Base-by-base conservation (phyloP, 805 yeast species). In the Yamadazyma paraphyllophila region DNA sequence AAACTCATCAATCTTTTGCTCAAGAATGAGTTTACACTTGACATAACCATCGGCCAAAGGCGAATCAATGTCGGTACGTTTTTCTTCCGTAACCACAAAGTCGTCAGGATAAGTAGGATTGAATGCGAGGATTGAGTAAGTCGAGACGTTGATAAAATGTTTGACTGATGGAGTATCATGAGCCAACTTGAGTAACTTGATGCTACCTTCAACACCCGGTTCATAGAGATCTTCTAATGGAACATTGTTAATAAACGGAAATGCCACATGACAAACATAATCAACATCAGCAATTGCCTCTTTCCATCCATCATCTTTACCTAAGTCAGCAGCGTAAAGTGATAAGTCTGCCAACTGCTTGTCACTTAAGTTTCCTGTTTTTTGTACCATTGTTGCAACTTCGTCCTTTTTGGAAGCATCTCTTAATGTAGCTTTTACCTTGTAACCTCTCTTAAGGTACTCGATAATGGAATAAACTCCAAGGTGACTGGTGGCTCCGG, bases 391-490 rank as follows among this genome's bases (percentile, higher is more conserved):
- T 2, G 24, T 7, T 13, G 34, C 36, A 10, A 38, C 33, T 14
- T 31, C 30, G 2, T 34, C 39, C 3, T 13, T 7, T 27, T 37
- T 52, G 4, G 17, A 10, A 16, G 37, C n/a, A 26, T 40, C 37
- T 47, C 55, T 52, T n/a, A 52, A 24, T 8, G 55, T 47, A 3
- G 53, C 50, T 13, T 51, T 26, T 10, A 52, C 52, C 2, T 15
- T 36, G 25, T 49, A 52, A 6, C 53, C 55, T 14, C 39, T 31
- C 13, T 40, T 40, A n/a, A 49, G 40, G 12, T 43, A 41, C 16
- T 45, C 44, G 11, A 38, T 16, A 4, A 52, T 37, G 20, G 49
- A 33, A 34, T 41, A 43, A 2, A 46, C 27, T 9, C 43, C 55
- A 15, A 39, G 45, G 36, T 45, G 44, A 24, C 55, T 49, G 2